Percentiles rank a stretch among this genome's conserved stretches.
Conservation (phyloP, 306 rosid species). For the Psophocarpus tetragonolobus region DNA sequence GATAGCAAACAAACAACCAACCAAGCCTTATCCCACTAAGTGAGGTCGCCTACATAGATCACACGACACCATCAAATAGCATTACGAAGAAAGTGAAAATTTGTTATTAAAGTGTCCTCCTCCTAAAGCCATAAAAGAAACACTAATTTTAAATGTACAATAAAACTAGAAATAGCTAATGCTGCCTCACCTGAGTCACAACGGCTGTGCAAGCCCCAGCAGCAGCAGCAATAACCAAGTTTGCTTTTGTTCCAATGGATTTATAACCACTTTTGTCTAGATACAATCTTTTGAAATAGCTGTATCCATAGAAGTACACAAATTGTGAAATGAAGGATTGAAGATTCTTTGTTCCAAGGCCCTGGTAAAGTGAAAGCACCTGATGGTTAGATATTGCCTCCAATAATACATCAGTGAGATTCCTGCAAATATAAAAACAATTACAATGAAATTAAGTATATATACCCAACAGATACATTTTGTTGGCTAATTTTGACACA, state of each 20-base stretch:
- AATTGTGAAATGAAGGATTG: conserved; percentile 94
- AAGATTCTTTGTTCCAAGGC: conserved; percentile 89
- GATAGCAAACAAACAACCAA: no score
- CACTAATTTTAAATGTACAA: neutral
- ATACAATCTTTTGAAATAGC: conserved; percentile 91
- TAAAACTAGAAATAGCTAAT: conserved; percentile 8
- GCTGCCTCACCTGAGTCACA: conserved; percentile 77
- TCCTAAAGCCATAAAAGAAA: conserved; percentile 14
- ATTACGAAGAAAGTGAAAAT: neutral
- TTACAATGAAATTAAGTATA: conserved; percentile 8
- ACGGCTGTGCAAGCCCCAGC: conserved; percentile 98
- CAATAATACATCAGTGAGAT: conserved; percentile 85
- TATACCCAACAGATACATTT: conserved; percentile 1
- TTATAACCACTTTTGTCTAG: conserved; percentile 71
- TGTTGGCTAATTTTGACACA: neutral
- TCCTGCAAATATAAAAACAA: conserved; percentile 58
- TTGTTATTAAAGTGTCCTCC: neutral
- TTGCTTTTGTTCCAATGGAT: conserved; percentile 79
- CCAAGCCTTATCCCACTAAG: no score
- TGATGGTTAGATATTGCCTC: conserved; percentile 79
- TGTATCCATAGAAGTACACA: conserved; percentile 93
- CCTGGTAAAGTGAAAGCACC: conserved; percentile 91
- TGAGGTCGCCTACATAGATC: no score
- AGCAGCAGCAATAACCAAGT: conserved; percentile 89
- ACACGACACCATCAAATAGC: no score